Base-by-base conservation (phyloP, 371 early-diverging fungal species). In the Phascolomyces articulosus region DNA sequence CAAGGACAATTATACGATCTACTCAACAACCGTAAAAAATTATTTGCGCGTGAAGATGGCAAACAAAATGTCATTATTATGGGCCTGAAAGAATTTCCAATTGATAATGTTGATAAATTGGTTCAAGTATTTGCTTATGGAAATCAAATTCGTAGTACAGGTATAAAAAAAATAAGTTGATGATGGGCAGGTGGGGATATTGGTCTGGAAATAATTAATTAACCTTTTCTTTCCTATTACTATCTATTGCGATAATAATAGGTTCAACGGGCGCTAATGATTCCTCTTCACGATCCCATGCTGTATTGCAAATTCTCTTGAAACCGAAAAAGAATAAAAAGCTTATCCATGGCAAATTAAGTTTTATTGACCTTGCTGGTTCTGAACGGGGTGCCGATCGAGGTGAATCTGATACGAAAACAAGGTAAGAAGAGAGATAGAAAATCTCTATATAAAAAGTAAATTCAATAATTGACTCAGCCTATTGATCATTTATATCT, bases 301-400 rank as follows among this genome's bases (percentile, higher is more conserved):
- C 98, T 7, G 93, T 99, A 16, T 83, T 98, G 58, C 96, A 96
- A 75, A 89, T 95, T 51, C 72, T 85, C 57, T 78, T 93, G 20
- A 69, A 84, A 53, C 91, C 88, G 24, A 72, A 73, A 16, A 85
- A 85, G 57, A 80, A 80, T 26, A 73, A 77, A n/a, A 79, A 87
- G 41, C 78, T 78, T 29, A 86, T 83, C 16, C 63, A 77, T 11
- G 91, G 91, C 1, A 91, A 92, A 34, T 78, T 96, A 26, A 91
- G 89, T 34, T 85, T 97, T 64, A 94, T 96, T 61, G 97, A 97
- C 70, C 67, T 97, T 51, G 97, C 97, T 6, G 97, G 97, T 38
- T 92, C 93, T 63, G 97, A 97, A 65, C 86, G 97, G 58, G 89
- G 99, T 28, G 95, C 97, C 6, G 99, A 99, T 75, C 91, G 98